Evolutionary conservation across 2,329 filamentous ascomycete genomes (phyloP).

Genomic region (Pseudogymnoascus sp.): DNA sequence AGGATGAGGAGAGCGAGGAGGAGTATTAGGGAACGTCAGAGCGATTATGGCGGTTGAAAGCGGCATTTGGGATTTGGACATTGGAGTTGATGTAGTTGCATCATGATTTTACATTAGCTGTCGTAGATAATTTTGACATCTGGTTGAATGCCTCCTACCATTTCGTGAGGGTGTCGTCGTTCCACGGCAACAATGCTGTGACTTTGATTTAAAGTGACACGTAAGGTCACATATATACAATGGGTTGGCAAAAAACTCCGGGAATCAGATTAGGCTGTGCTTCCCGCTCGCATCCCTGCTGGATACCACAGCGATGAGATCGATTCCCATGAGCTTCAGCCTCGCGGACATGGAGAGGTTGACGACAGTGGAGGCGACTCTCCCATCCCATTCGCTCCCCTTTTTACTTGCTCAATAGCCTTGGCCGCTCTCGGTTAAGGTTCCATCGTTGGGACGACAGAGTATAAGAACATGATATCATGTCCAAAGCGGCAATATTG

Average conservation of each 20-base stretch:
- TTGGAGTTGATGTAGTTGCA: not conserved
- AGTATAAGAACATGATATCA: constrained; percentile 2
- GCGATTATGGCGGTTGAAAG: not conserved
- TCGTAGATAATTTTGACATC: not conserved
- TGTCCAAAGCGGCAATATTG: not conserved
- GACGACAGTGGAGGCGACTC: not conserved
- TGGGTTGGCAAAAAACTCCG: not conserved
- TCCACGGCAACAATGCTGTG: not conserved
- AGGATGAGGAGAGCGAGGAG: constrained; percentile 54
- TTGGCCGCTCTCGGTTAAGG: not conserved
- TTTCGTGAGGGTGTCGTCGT: not conserved
- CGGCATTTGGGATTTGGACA: constrained; percentile 1
- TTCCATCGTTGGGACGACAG: not conserved
- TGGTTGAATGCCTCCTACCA: not conserved
- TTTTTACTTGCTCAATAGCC: constrained; percentile 2
- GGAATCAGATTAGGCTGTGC: not conserved
- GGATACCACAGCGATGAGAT: not conserved
- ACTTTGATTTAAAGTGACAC: not conserved
- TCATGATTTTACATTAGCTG: not conserved
- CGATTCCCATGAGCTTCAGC: not conserved
- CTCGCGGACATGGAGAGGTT: not conserved
- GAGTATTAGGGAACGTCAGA: constrained; percentile 11
- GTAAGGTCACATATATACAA: not conserved
- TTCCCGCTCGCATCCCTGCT: not conserved
- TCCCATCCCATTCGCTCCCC: not conserved